Conservation (phyloP, 2,329 filamentous ascomycete species). For the Calonectria multiphialidica region DNA sequence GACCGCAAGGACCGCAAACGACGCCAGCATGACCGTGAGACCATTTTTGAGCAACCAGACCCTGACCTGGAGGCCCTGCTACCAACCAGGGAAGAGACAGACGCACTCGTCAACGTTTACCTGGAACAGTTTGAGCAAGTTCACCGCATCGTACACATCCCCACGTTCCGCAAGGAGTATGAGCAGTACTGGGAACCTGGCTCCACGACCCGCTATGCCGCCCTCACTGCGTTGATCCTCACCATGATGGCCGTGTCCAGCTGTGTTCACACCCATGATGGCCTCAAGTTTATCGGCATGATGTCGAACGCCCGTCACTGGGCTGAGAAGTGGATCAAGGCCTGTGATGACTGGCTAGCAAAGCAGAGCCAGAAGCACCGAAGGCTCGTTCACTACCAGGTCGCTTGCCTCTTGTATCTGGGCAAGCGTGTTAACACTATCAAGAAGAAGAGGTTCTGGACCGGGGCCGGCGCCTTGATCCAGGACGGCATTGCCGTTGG, state of each 20-base stretch:
- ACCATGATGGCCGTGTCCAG: constrained; percentile 71
- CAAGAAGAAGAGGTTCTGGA: constrained; percentile 76
- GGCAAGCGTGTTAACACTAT: constrained; percentile 72
- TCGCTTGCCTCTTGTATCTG: constrained; percentile 70
- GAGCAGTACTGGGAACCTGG: constrained; percentile 65
- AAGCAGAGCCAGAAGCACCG: constrained; percentile 72
- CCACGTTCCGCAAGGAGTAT: constrained; percentile 69
- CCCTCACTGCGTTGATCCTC: constrained; percentile 70
- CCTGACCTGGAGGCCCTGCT: constrained; percentile 63
- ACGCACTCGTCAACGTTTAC: constrained; percentile 63
- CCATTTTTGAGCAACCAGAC: constrained; percentile 61
- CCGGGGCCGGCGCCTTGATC: constrained; percentile 65
- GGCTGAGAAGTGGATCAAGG: constrained; percentile 68
- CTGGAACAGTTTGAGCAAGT: constrained; percentile 68
- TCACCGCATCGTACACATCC: constrained; percentile 70
- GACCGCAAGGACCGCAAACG: constrained; percentile 67
- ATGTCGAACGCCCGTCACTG: constrained; percentile 67
- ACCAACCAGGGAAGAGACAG: constrained; percentile 60
- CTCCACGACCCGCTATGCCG: constrained; percentile 58
- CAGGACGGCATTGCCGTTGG: constrained; percentile 70
- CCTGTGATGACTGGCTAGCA: constrained; percentile 66
- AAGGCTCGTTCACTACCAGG: constrained; percentile 70
- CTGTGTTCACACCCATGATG: constrained; percentile 65
- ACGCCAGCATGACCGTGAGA: constrained; percentile 65
- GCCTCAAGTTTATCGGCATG: constrained; percentile 68